Conservation (phyloP, 305 asterid species). For the Solanum aculeatissimum region DNA sequence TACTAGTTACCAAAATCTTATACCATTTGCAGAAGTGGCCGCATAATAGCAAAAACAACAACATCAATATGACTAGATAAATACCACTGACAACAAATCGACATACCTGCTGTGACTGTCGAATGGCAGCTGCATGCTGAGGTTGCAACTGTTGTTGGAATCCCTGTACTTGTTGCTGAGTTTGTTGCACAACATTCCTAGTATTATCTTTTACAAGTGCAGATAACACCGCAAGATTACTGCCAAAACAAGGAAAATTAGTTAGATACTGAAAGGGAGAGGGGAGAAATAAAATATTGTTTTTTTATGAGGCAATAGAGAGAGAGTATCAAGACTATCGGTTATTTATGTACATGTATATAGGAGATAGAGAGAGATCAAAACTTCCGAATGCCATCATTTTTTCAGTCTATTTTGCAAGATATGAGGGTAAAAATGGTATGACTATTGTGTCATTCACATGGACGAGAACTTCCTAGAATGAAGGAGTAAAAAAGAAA, state of each 20-base stretch:
- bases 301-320: neutral
- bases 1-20: neutral
- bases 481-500: neutral
- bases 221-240: slow-evolving; percentile 58
- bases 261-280: slow-evolving; percentile 4
- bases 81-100: neutral
- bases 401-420: neutral
- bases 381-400: neutral
- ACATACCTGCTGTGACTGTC: slow-evolving; percentile 57
- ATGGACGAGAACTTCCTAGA: neutral
- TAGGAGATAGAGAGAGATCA: neutral
- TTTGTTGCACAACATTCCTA: slow-evolving; percentile 48
- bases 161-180: slow-evolving; percentile 55
- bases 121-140: slow-evolving; percentile 55
- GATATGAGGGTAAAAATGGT: neutral
- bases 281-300: slow-evolving; percentile 5
- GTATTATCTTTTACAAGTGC: slow-evolving; percentile 81
- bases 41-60: slow-evolving; percentile 1
- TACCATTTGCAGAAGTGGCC: neutral
- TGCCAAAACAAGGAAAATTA: slow-evolving; percentile 21
- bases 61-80: neutral
- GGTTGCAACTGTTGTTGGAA: slow-evolving; percentile 58
- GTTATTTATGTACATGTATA: neutral
- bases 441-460: neutral
- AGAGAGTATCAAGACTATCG: neutral